phyloP scores from a whole-genome alignment of 2,329 filamentous ascomycete genomes.

The Verticillium isaacii region DNA sequence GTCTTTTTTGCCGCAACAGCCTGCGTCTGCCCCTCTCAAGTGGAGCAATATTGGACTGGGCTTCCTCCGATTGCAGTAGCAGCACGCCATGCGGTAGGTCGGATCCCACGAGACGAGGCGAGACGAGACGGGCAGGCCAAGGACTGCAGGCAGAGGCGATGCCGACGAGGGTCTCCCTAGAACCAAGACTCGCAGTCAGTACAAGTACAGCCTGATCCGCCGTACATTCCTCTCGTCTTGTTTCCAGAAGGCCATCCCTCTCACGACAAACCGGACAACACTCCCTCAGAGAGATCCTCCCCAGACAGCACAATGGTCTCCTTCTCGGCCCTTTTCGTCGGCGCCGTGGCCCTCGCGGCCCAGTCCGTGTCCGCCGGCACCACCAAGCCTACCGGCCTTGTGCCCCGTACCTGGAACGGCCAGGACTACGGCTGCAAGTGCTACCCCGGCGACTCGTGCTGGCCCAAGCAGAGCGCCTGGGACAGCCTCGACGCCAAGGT shows the following conservation, averaged over 20 bases:
- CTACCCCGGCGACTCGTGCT: constrained; percentile 23
- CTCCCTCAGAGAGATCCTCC: neutral
- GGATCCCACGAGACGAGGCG: neutral
- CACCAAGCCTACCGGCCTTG: neutral
- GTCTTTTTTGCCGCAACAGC: neutral
- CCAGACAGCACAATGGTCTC: neutral
- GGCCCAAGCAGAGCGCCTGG: constrained; percentile 22
- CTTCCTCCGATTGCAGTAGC: neutral
- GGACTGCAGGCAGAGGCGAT: neutral
- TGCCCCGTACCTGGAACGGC: constrained; percentile 17
- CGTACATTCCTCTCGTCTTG: neutral
- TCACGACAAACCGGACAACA: neutral
- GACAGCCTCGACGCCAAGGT: constrained; percentile 27
- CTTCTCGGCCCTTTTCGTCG: neutral
- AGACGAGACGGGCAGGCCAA: neutral
- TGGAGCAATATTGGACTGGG: neutral
- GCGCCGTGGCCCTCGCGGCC: neutral
- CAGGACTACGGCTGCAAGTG: constrained; percentile 25
- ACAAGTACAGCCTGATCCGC: neutral
- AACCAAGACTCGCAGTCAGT: neutral
- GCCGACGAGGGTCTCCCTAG: neutral
- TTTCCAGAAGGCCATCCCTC: neutral
- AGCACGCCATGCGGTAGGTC: neutral
- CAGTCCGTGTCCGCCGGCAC: constrained; percentile 2
- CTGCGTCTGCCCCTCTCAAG: neutral